A percentile compares a stretch with the other conserved stretches of the same genome.
Conservation (phyloP, 225 moss, liverwort and hornwort genomes). For the Pseudoscleropodium purum region DNA sequence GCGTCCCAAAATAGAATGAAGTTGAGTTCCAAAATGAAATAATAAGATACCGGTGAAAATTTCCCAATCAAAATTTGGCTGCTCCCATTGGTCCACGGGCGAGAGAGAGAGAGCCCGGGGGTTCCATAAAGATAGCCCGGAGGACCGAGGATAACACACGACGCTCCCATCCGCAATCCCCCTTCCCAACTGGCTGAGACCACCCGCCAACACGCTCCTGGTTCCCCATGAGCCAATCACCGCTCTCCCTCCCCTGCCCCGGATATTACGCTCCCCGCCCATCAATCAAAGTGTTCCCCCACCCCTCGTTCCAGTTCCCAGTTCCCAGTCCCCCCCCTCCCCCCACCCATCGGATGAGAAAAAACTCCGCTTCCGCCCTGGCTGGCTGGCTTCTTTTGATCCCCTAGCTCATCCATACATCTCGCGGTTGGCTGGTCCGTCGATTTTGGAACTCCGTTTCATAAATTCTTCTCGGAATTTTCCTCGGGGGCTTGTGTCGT, state of each 20-base stretch:
- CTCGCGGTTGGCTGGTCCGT: not conserved
- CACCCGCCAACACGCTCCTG: not conserved
- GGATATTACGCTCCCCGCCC: not conserved
- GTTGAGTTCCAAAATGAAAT: not conserved
- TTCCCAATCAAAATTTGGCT: not conserved
- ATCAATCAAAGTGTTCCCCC: not conserved
- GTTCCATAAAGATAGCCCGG: not conserved
- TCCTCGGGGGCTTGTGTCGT: not conserved
- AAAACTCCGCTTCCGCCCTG: no score
- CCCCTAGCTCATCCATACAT: not conserved
- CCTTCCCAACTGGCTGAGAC: not conserved
- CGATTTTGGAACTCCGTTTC: not conserved
- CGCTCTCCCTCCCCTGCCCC: not conserved
- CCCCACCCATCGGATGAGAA: not conserved
- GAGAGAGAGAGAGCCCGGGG: not conserved
- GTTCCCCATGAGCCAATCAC: not conserved
- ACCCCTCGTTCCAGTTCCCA: no score
- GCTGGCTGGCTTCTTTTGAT: not conserved
- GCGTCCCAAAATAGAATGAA: no score
- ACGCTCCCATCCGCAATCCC: conserved; percentile 1
- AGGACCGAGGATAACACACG: not conserved
- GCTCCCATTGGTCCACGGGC: not conserved
- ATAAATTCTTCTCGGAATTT: not conserved
- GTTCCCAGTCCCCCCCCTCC: not conserved
- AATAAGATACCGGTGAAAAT: not conserved